Base-by-base conservation (phyloP, 805 yeast species). In the Kazachstania viticola region DNA sequence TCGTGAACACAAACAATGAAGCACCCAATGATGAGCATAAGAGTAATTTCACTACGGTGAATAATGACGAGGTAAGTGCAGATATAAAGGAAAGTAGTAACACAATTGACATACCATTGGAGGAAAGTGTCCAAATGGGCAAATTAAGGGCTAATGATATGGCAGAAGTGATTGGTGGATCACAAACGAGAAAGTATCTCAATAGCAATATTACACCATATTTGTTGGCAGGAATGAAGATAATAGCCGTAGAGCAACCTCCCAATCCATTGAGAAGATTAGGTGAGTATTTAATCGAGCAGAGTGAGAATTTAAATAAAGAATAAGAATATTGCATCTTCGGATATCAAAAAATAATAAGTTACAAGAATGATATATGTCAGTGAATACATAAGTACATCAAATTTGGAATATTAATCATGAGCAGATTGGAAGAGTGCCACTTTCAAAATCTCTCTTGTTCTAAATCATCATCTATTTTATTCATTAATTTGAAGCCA, bases 161-260 rank as follows among this genome's bases (percentile, higher is more conserved):
- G 11, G 64, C 71, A 23, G 71, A 69, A 36, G 60, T 71, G 17
- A 71, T 73, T 12, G 81, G 83, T 7, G 91, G 91, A 1, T 78
- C 85, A 2, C 72, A 80, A 1, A 65, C 77, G 2, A 67, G 94
- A 40, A 68, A 65, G 42, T 81, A 79, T 64, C 61, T 81, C 35
- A 78, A 79, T 48, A 58, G 69, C 38, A 61, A 73, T 32, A 67
- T 81, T 21, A 75, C 85, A 0, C 73, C 71, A n/a, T 66, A 67
- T 13, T 47, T 81, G 14, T 53, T 79, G 14, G 73, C 73, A 25
- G 93, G 88, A 1, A 63, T 79, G 63, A 58, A 71, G 33, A 54
- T 61, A 36, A 59, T 79, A 7, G 70, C 76, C 3, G 49, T 51
- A 7, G 62, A 56, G 25, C 61, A 67, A 38, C 80, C 80, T 0